Evolutionary conservation across 78 protist genomes (phyloP).

Genomic region (Cavenderia fasciculata): DNA sequence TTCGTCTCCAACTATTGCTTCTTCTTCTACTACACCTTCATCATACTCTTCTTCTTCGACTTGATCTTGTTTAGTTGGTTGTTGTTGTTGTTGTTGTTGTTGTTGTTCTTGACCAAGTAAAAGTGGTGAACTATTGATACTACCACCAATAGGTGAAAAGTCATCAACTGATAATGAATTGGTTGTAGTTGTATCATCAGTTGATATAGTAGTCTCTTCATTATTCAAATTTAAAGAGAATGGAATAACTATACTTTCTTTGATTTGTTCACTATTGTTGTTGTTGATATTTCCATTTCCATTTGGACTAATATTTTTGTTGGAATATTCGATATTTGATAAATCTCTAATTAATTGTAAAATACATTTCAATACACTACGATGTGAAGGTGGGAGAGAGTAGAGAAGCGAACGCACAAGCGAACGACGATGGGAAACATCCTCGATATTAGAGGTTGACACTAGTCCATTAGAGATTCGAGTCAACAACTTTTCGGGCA

Average conservation of each 20-base stretch:
- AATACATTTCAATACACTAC: constrained; percentile 1
- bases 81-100: neutral
- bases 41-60: too few species aligned
- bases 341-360: constrained; percentile 14
- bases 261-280: neutral
- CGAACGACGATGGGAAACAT: constrained; percentile 5
- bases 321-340: neutral
- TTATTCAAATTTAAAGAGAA: too few species aligned
- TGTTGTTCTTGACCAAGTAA: neutral
- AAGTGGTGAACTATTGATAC: too few species aligned
- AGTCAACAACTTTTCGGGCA: constrained; percentile 18
- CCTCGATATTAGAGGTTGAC: neutral
- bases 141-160: too few species aligned
- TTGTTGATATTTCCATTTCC: neutral
- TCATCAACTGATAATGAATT: too few species aligned
- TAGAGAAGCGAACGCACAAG: constrained; percentile 14
- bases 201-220: too few species aligned
- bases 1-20: too few species aligned
- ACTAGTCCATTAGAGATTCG: constrained; percentile 1
- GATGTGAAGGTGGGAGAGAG: constrained; percentile 30
- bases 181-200: too few species aligned
- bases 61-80: too few species aligned
- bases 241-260: too few species aligned
- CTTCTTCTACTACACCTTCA: too few species aligned
- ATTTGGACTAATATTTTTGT: neutral